Percentiles rank a stretch among this genome's conserved stretches.
These are phyloP conservation scores for Psilocybe sp. DNA, from an alignment of 768 basidiomycete genomes.

Conservation along the genomic window DNA sequence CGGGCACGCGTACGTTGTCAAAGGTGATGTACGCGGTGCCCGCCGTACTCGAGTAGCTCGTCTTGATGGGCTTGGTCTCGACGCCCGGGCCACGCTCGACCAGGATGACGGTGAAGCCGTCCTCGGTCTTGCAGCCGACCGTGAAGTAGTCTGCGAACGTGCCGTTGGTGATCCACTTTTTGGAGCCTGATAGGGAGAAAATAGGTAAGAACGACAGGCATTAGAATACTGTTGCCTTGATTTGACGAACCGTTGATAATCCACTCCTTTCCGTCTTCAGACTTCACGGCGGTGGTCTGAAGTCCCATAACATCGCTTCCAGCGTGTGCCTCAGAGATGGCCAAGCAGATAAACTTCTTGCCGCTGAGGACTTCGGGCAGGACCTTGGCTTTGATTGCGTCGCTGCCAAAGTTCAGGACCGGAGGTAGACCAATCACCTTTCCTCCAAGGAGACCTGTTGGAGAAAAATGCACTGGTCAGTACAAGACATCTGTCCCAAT, in stretches of 20 bases:
- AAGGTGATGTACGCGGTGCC: constrained; percentile 84
- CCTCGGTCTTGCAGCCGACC: constrained; percentile 69
- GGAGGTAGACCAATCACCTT: constrained; percentile 87
- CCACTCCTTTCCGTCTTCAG: constrained; percentile 80
- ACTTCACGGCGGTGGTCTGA: constrained; percentile 74
- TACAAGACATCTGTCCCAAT: constrained; percentile 2
- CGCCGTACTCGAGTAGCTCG: constrained; percentile 71
- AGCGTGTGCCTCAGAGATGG: constrained; percentile 87
- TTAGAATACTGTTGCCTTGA: neutral
- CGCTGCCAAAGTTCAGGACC: constrained; percentile 83
- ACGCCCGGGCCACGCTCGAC: constrained; percentile 62
- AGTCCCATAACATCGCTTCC: constrained; percentile 83
- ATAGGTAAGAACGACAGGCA: neutral
- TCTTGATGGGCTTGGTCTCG: constrained; percentile 78
- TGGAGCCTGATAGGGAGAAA: constrained; percentile 6
- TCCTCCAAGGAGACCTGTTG: constrained; percentile 65
- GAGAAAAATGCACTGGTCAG: constrained; percentile 13
- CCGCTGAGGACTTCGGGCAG: constrained; percentile 69
- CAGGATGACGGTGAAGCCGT: constrained; percentile 76
- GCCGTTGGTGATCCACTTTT: constrained; percentile 75
- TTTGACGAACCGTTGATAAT: constrained; percentile 61
- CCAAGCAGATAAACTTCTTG: constrained; percentile 83
- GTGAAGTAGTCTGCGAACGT: constrained; percentile 65
- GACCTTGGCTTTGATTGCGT: constrained; percentile 54
- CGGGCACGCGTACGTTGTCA: constrained; percentile 82